Base-by-base conservation (phyloP, 331 rosid genomes). In the Malus hybrid region DNA sequence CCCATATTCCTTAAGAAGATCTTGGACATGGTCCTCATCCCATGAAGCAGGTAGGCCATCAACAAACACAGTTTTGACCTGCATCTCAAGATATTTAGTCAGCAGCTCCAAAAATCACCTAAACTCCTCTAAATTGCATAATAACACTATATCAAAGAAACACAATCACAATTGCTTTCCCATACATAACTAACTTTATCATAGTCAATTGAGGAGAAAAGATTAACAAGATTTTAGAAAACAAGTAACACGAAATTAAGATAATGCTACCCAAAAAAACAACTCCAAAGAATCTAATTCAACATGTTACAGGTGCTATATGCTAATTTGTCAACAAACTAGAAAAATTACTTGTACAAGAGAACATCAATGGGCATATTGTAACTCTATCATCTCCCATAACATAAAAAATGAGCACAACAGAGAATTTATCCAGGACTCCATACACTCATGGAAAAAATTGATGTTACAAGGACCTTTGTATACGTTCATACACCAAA, bases 31-130 rank as follows among this genome's bases (percentile, higher is more conserved):
- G 77, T 88, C 94, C 79, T 95, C 99, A 55, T 95, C 97, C 99
- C 98, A 95, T 20, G 97, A 86, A 77, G 96, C 92, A 79, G 93
- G 91, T 67, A 92, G 77, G 72, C 98, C 97, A 87, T 95, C 99
- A 75, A 95, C 87, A 83, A 95, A 95, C 46, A 95, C 96, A 83
- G 99, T 95, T 84, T 92, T 95, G 68, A 95, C 99, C 99, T 95
- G 90, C 72, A 86, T 77, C 67, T 66, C 75, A 56, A 78, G 28
- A 78, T 48, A 56, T 67, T 72, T 33, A 30, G 75, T 83, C 57
- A 81, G 85, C 33, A 83, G 68, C 57, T 58, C 66, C 14, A 72
- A 10, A 56, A 30, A 58, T 19, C 16, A 71, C 66, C 33, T 55
- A 29, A 14, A 33, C 20, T 61, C 26, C 36, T 72, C 39, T 36